Evolutionary conservation across 192 early-diverging fungal genomes (phyloP), one percentile per base, ranked within the genome.

Genomic region (Thoreauomyces humboldtii): DNA sequence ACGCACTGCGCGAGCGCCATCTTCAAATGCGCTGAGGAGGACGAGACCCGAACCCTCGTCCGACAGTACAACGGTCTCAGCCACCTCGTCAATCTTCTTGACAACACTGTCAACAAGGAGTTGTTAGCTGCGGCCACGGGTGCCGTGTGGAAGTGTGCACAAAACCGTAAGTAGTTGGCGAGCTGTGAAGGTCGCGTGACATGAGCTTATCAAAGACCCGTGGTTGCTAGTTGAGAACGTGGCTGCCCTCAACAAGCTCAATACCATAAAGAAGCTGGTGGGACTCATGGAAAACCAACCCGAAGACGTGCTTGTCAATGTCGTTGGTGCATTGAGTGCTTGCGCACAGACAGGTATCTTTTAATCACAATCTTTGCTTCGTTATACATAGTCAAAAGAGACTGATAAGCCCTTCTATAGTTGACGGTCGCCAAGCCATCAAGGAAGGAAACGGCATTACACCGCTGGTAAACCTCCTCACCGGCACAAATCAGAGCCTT

Each of bases 11-110:
- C 85, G 11, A 78, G 75, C 50, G 81, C 85, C 11, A 86, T 86
- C 43, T 86, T 86, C 61, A 86, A 86, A 56, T 86, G 85, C 50
- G 85, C 85, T 29, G 85, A 86, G 72, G 83, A 86, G 58, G 84
- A 82, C 34, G 85, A 84, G 53, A 86, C 83, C 2, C 63, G 85
- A 17, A 73, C 57, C 1, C 66, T 86, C 21, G 85, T 86, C 9
- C 61, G 81, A 12, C 61, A 81, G 38, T 83, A 77, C 41, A 72
- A 77, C 31, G 85, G 85, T 1, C 60, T 86, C 2, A 65, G 67
- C 0, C 78, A 82, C 0, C 60, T 86, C 9, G 84, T 86, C 22
- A 81, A 77, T 54, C 65, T 86, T 29, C 66, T 86, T 19, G 83
- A 86, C 62, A 81, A 83, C 65, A 65, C 74, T 9, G 54, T 60